Conservation (phyloP, 495 filamentous ascomycete species). For the Penicillium dipodomyicola region DNA sequence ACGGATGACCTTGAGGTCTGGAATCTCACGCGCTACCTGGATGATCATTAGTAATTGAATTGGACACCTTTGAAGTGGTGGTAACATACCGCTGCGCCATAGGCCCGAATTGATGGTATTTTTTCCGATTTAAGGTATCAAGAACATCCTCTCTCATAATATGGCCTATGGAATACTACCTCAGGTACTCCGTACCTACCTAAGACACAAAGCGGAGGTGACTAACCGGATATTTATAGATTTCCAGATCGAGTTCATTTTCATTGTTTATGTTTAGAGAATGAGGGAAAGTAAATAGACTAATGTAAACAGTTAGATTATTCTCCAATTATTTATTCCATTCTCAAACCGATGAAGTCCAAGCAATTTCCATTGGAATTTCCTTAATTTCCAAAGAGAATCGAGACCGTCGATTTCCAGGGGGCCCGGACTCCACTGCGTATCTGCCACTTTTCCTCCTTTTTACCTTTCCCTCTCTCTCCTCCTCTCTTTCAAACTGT, state of each 20-base stretch:
- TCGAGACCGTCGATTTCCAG: constrained; percentile 9
- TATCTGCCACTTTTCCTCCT: constrained; percentile 13
- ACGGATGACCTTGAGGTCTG: too few relatives aligned
- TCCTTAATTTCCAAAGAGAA: constrained; percentile 1
- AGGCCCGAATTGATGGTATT: too few relatives aligned
- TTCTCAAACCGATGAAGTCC: too few relatives aligned
- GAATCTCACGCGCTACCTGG: too few relatives aligned
- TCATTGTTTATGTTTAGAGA: neutral
- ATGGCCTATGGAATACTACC: too few relatives aligned
- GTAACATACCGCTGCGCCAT: too few relatives aligned
- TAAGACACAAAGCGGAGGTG: neutral
- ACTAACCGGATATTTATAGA: constrained; percentile 6
- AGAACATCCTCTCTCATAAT: too few relatives aligned
- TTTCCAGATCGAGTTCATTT: neutral
- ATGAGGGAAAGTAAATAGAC: neutral
- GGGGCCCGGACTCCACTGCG: constrained; percentile 6
- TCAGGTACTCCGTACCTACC: too few relatives aligned
- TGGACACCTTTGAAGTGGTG: too few relatives aligned
- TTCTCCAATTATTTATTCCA: neutral
- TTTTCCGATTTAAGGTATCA: too few relatives aligned
- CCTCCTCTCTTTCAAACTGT: constrained; percentile 23
- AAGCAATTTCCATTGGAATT: too few relatives aligned
- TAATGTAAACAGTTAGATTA: neutral
- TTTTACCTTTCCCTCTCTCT: constrained; percentile 20
- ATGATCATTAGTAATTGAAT: too few relatives aligned